A percentile compares a stretch with the other conserved stretches of the same genome.
phyloP scores from a whole-genome alignment of 176 grass and related monocot genomes.

The Oryza meridionalis region DNA sequence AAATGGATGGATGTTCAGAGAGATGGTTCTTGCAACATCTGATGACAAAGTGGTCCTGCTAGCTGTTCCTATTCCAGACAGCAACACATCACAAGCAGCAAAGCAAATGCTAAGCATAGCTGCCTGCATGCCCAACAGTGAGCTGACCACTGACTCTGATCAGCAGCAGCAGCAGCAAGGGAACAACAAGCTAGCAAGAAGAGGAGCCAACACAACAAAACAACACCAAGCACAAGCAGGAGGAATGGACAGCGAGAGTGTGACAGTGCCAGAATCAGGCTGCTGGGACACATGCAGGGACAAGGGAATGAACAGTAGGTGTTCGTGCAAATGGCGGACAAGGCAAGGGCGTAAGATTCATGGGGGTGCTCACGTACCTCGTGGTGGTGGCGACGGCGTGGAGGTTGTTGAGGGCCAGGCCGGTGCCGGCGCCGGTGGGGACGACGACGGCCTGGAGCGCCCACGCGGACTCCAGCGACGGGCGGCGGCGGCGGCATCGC shows the following conservation, averaged over 20 bases:
- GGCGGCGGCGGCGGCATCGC: slow-evolving; percentile 59
- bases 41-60: slow-evolving; percentile 29
- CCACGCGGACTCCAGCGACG: slow-evolving; percentile 60
- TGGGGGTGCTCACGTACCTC: slow-evolving; percentile 63
- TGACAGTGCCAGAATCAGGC: background rate
- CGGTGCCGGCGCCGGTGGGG: slow-evolving; percentile 55
- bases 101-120: background rate
- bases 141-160: background rate
- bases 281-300: background rate
- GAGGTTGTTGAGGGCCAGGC: slow-evolving; percentile 55
- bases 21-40: slow-evolving; percentile 34
- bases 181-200: background rate
- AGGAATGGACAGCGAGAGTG: slow-evolving; percentile 22
- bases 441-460: slow-evolving; percentile 76
- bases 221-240: background rate
- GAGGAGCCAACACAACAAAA: slow-evolving; percentile 16
- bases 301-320: slow-evolving; percentile 10
- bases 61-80: slow-evolving; percentile 32
- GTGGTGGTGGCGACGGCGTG: slow-evolving; percentile 24
- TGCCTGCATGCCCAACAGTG: slow-evolving; percentile 33
- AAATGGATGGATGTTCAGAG: background rate
- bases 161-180: background rate
- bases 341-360: background rate
- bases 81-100: slow-evolving; percentile 21
- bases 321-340: background rate